phyloP scores from a whole-genome alignment of 768 basidiomycete species.

The Fomitopsis serialis region DNA sequence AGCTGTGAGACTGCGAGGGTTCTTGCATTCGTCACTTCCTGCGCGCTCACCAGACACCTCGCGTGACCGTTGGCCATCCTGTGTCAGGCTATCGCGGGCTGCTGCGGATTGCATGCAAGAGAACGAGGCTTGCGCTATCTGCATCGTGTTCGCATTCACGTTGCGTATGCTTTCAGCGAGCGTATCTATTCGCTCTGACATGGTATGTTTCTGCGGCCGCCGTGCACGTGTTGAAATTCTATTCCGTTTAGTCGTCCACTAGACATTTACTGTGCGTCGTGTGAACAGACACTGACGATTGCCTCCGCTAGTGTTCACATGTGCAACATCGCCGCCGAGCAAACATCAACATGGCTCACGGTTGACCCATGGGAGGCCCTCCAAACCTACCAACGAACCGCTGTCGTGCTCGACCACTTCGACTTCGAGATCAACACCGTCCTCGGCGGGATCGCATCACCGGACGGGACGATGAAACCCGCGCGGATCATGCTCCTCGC shows the following conservation, averaged over 20 bases:
- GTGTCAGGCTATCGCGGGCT: no score
- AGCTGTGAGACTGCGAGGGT: no score
- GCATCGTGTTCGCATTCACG: no score
- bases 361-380: conserved; percentile 98
- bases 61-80: no score
- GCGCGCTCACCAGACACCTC: no score
- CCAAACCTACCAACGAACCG: conserved; percentile 92
- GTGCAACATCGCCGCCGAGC: conserved; percentile 86
- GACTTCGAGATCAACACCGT: conserved; percentile 89
- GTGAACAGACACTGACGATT: not conserved
- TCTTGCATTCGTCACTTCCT: no score
- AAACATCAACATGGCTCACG: conserved; percentile 93
- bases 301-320: conserved; percentile 59
- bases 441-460: conserved; percentile 70
- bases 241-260: conserved; percentile 12
- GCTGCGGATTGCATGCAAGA: no score
- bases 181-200: no score
- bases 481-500: conserved; percentile 92
- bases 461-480: conserved; percentile 68
- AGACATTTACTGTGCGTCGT: conserved; percentile 13
- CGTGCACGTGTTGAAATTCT: not conserved
- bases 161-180: no score
- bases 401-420: conserved; percentile 96
- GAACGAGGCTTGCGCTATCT: no score
- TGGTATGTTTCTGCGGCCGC: no score